Percentiles rank a stretch among this genome's conserved stretches.
phyloP scores from a whole-genome alignment of 176 grass and related monocot genomes.

The Cymbopogon citratus region DNA sequence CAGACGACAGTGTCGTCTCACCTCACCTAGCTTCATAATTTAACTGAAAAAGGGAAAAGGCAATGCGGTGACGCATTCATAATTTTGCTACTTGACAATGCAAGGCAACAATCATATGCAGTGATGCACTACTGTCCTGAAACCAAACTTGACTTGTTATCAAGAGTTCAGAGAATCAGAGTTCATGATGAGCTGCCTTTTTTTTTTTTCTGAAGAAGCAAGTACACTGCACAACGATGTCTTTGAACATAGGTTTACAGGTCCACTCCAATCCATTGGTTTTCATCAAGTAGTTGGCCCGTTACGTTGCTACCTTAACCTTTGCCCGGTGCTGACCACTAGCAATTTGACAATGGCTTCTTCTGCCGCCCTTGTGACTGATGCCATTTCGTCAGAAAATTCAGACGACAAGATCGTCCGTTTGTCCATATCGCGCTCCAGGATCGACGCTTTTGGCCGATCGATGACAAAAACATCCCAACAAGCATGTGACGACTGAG shows the following conservation, averaged over 20 bases:
- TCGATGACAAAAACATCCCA: conserved; percentile 18
- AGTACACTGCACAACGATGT: background rate
- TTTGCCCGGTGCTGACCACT: background rate
- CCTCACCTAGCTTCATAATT: background rate
- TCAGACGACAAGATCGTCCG: background rate
- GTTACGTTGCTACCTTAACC: background rate
- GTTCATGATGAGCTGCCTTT: background rate
- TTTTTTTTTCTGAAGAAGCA: background rate
- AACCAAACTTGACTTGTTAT: background rate
- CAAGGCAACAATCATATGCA: background rate
- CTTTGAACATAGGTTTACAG: background rate
- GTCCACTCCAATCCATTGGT: background rate
- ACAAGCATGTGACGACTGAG: background rate
- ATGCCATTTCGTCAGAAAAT: background rate
- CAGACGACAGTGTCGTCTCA: conserved; percentile 11
- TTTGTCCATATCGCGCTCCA: background rate
- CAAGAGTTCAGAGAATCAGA: background rate
- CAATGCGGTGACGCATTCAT: background rate
- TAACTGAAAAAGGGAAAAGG: background rate
- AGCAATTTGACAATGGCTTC: background rate
- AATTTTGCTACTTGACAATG: background rate
- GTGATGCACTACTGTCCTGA: background rate
- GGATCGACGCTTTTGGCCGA: background rate
- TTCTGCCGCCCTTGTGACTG: background rate
- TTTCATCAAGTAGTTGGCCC: background rate